Conservation (phyloP, 768 basidiomycete species). For the Kwoniella mangroviensis region DNA sequence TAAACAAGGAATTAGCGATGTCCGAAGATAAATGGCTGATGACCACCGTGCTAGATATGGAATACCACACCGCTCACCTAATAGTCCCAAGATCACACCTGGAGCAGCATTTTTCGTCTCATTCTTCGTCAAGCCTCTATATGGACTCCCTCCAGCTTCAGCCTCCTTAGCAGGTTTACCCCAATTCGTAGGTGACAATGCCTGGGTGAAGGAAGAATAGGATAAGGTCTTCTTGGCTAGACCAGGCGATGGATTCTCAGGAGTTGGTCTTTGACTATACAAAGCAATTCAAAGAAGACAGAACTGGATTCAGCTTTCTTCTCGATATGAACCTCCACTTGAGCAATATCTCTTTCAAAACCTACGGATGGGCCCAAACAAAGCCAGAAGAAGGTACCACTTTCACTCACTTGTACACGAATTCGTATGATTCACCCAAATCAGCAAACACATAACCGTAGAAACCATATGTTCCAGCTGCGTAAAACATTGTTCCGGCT, state of each 20-base stretch:
- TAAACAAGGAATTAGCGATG: constrained; percentile 50
- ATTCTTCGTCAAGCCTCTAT: constrained; percentile 71
- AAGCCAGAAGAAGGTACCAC: not conserved
- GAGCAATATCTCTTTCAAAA: no score
- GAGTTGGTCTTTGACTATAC: constrained; percentile 23
- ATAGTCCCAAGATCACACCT: constrained; percentile 69
- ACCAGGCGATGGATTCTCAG: constrained; percentile 22
- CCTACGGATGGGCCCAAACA: no score
- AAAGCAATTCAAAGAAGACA: not conserved
- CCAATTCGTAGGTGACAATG: constrained; percentile 34
- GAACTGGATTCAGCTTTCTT: no score
- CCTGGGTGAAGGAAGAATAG: constrained; percentile 61
- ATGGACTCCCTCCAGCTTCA: constrained; percentile 62
- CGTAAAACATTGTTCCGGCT: constrained; percentile 78
- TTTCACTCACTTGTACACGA: constrained; percentile 74
- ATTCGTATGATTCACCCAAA: constrained; percentile 76
- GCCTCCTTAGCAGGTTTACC: constrained; percentile 19
- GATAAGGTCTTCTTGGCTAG: constrained; percentile 65
- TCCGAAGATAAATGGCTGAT: not conserved
- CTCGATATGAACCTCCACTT: not conserved
- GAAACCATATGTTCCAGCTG: constrained; percentile 88
- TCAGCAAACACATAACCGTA: constrained; percentile 95
- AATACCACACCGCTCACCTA: constrained; percentile 62
- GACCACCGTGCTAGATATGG: not conserved
- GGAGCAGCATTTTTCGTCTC: constrained; percentile 86